phyloP scores from a whole-genome alignment of 179 eudicot genomes.

The Beta corolliflora region DNA sequence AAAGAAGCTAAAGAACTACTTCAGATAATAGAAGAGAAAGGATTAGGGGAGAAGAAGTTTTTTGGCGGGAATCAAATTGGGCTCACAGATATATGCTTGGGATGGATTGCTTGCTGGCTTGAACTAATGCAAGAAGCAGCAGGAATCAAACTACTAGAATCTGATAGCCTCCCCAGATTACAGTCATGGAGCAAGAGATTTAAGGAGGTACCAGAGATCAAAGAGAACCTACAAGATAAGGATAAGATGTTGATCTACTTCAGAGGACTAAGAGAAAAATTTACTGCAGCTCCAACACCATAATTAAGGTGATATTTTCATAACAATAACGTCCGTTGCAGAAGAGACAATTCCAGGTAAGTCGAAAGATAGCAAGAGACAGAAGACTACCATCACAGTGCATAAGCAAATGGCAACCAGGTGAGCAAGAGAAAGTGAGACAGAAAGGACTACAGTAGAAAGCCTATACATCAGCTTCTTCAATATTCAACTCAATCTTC shows the following conservation, averaged over 20 bases:
- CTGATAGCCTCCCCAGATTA: conserved; percentile 25
- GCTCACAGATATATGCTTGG: conserved; percentile 29
- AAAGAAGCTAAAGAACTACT: conserved; percentile 31
- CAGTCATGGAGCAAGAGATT: conserved; percentile 36
- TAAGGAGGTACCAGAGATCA: conserved; percentile 28
- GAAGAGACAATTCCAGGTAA: not conserved
- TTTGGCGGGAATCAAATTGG: conserved; percentile 32
- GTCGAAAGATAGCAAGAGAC: conserved; percentile 3
- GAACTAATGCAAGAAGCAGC: conserved; percentile 40
- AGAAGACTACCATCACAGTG: not conserved
- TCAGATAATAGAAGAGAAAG: conserved; percentile 28
- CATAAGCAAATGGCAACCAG: not conserved
- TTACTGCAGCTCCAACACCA: conserved; percentile 16
- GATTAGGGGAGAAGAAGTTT: conserved; percentile 27
- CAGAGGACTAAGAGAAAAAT: conserved; percentile 27
- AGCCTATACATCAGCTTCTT: not conserved
- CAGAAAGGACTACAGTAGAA: not conserved
- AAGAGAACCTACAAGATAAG: conserved; percentile 18
- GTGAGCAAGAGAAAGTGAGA: not conserved
- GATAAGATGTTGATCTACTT: conserved; percentile 30
- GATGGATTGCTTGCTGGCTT: conserved; percentile 34
- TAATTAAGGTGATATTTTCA: not conserved
- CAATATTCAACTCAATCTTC: not conserved
- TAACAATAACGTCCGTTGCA: not conserved
- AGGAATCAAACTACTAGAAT: conserved; percentile 25